phyloP scores from a whole-genome alignment of 169 alveolate genomes.

The Theileria annulata region DNA sequence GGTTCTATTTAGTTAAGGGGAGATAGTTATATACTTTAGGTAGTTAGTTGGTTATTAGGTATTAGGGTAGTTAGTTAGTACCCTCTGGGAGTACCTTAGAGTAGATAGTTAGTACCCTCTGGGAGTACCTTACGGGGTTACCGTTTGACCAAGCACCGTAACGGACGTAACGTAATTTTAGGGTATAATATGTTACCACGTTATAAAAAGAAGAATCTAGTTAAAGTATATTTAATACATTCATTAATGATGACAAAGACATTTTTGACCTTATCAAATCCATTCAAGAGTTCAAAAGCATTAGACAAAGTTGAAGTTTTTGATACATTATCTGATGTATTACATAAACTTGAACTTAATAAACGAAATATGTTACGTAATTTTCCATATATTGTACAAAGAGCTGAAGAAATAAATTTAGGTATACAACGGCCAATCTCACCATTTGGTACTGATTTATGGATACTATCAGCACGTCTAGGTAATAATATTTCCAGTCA shows the following conservation, averaged over 20 bases:
- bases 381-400: conserved; percentile 77
- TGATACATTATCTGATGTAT: conserved; percentile 68
- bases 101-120: too few species aligned
- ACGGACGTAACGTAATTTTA: too few species aligned
- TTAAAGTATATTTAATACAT: conserved; percentile 71
- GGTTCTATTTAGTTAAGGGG: too few species aligned
- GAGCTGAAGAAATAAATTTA: conserved; percentile 71
- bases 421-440: conserved; percentile 67
- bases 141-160: too few species aligned
- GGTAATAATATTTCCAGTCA: too few species aligned
- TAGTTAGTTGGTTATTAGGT: too few species aligned
- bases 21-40: too few species aligned
- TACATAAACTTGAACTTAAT: conserved; percentile 62
- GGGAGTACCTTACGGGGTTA: too few species aligned
- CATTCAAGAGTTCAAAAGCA: conserved; percentile 64
- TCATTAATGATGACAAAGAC: conserved; percentile 71
- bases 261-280: conserved; percentile 58
- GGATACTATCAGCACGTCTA: conserved; percentile 65
- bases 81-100: too few species aligned
- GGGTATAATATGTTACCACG: conserved; percentile 78
- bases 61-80: too few species aligned
- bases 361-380: conserved; percentile 60
- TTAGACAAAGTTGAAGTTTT: conserved; percentile 71
- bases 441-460: conserved; percentile 72
- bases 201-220: conserved; percentile 67